Conservation (phyloP, 331 rosid species). For the Pyrus hybrid region DNA sequence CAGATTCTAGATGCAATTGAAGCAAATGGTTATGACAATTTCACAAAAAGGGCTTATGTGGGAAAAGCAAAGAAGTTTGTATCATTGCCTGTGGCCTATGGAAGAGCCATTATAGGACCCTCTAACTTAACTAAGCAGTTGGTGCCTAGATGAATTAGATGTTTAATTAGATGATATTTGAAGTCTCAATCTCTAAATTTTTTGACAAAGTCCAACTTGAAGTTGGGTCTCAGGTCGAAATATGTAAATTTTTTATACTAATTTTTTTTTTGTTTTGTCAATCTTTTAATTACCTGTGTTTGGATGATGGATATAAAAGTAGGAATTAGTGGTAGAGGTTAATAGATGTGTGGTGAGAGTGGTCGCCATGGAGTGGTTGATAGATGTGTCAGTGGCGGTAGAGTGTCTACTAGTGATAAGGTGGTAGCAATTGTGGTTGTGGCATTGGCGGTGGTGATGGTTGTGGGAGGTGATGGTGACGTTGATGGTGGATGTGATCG, state of each 20-base stretch:
- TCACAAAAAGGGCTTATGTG: conserved; percentile 83
- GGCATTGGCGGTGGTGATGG: too few species aligned
- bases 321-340: not conserved
- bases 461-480: too few species aligned
- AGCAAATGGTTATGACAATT: conserved; percentile 85
- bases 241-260: not conserved
- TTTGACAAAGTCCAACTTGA: not conserved
- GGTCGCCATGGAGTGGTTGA: not conserved
- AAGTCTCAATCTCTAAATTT: conserved; percentile 3
- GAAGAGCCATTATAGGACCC: conserved; percentile 48
- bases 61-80: conserved; percentile 60
- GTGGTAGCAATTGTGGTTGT: too few species aligned
- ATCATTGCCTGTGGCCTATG: conserved; percentile 70
- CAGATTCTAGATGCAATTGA: conserved; percentile 79
- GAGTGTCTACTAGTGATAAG: too few species aligned
- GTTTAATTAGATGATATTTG: not conserved
- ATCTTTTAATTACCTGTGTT: too few species aligned
- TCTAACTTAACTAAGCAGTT: conserved; percentile 33
- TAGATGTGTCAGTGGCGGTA: not conserved
- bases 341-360: not conserved
- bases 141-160: conserved; percentile 17
- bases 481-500: too few species aligned
- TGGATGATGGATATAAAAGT: too few species aligned
- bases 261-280: not conserved
- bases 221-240: not conserved